phyloP scores from a whole-genome alignment of 192 early-diverging fungal species.

The Coemansia sp. region DNA sequence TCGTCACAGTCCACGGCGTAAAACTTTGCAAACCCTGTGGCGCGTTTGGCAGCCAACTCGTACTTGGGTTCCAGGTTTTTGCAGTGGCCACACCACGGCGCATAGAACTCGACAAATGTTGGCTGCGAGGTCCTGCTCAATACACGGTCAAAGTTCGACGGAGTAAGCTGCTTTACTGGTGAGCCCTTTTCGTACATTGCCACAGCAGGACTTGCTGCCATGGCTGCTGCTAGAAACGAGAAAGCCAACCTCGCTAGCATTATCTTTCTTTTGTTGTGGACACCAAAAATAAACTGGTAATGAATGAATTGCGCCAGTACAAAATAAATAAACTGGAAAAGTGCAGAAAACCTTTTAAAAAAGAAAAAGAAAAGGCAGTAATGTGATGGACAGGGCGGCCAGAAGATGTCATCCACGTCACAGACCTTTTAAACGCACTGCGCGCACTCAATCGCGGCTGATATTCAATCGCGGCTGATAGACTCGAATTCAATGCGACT shows the following conservation, averaged over 20 bases:
- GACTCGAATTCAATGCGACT: constrained; percentile 46
- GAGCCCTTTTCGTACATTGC: constrained; percentile 58
- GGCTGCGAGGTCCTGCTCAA: constrained; percentile 66
- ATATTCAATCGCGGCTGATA: constrained; percentile 13
- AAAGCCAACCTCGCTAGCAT: not conserved
- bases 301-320: not conserved
- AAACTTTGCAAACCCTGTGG: constrained; percentile 81
- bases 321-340: not conserved
- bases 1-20: constrained; percentile 92
- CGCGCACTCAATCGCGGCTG: too few species aligned
- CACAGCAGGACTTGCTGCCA: constrained; percentile 20
- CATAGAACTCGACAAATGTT: constrained; percentile 90
- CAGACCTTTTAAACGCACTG: too few species aligned
- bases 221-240: constrained; percentile 13
- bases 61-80: constrained; percentile 84
- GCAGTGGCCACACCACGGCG: constrained; percentile 97
- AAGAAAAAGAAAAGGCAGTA: not conserved
- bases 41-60: constrained; percentile 81
- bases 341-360: not conserved
- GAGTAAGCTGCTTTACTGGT: constrained; percentile 60
- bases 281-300: not conserved
- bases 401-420: constrained; percentile 4
- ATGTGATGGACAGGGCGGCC: not conserved
- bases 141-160: constrained; percentile 63
- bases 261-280: not conserved